phyloP scores from a whole-genome alignment of 2,329 filamentous ascomycete species.

The Colletotrichum limetticola region DNA sequence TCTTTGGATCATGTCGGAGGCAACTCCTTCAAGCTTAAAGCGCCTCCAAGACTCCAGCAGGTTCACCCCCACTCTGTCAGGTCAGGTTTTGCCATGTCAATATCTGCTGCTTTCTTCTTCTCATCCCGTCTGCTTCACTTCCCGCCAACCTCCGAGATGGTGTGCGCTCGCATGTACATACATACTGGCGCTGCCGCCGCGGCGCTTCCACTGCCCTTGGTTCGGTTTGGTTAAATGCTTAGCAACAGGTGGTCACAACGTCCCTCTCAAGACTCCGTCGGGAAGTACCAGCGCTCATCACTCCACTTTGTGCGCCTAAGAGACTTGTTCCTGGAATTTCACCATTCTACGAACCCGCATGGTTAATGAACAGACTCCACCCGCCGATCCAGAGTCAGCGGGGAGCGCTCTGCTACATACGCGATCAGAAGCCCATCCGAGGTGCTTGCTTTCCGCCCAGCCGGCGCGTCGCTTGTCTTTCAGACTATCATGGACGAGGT shows the following conservation, averaged over 20 bases:
- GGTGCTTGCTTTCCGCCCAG: background rate
- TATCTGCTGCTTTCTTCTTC: background rate
- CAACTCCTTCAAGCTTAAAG: slow-evolving; percentile 11
- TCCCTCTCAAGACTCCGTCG: background rate
- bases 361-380: slow-evolving; percentile 9
- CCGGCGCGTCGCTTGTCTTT: background rate
- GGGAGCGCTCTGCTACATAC: background rate
- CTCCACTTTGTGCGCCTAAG: background rate
- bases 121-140: background rate
- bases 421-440: background rate
- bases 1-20: background rate
- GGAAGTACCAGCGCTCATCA: slow-evolving; percentile 21
- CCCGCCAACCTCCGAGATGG: background rate
- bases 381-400: background rate
- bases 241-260: background rate
- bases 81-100: background rate
- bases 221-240: background rate
- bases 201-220: background rate
- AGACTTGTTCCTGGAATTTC: background rate
- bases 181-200: background rate
- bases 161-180: background rate
- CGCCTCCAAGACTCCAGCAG: background rate
- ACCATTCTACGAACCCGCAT: background rate
- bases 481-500: background rate
- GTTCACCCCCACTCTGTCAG: background rate